Conservation (phyloP, 1,284 basidiomycete genomes). For the Malassezia brasiliensis region DNA sequence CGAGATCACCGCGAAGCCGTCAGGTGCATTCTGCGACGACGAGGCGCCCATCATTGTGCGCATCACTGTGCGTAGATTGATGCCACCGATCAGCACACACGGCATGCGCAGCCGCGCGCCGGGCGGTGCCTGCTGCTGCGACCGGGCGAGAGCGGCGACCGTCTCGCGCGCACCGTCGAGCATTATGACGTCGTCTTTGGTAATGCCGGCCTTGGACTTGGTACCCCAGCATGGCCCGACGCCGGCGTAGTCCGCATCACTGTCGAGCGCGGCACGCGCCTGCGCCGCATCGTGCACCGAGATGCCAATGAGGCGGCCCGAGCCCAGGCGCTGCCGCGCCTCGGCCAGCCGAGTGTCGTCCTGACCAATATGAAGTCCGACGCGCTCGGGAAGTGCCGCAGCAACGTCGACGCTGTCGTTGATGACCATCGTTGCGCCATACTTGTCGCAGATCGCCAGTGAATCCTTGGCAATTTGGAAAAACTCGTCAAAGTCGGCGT, state of each 20-base stretch:
- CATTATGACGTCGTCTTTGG: slow-evolving; percentile 35
- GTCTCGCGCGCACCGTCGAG: slow-evolving; percentile 24
- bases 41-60: slow-evolving; percentile 32
- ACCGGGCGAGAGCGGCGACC: slow-evolving; percentile 19
- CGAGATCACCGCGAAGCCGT: slow-evolving; percentile 78
- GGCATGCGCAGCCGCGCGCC: slow-evolving; percentile 22
- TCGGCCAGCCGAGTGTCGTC: slow-evolving; percentile 68
- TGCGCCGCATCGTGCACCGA: slow-evolving; percentile 59
- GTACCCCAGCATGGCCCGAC: slow-evolving; percentile 57
- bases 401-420: slow-evolving; percentile 53
- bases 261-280: slow-evolving; percentile 47
- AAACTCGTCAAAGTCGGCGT: slow-evolving; percentile 54
- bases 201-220: slow-evolving; percentile 44
- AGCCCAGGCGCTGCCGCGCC: slow-evolving; percentile 58
- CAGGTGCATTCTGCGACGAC: slow-evolving; percentile 22
- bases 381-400: slow-evolving; percentile 51
- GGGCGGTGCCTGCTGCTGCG: neutral
- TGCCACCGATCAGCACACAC: slow-evolving; percentile 40
- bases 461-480: slow-evolving; percentile 64
- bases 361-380: slow-evolving; percentile 84
- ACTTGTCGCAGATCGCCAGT: slow-evolving; percentile 66
- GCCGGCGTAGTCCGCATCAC: slow-evolving; percentile 70
- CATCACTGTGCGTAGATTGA: slow-evolving; percentile 37
- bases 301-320: slow-evolving; percentile 66
- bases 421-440: slow-evolving; percentile 75